Base-by-base conservation (phyloP, 208 protist species). In the Leptomonas pyrrhocoris region DNA sequence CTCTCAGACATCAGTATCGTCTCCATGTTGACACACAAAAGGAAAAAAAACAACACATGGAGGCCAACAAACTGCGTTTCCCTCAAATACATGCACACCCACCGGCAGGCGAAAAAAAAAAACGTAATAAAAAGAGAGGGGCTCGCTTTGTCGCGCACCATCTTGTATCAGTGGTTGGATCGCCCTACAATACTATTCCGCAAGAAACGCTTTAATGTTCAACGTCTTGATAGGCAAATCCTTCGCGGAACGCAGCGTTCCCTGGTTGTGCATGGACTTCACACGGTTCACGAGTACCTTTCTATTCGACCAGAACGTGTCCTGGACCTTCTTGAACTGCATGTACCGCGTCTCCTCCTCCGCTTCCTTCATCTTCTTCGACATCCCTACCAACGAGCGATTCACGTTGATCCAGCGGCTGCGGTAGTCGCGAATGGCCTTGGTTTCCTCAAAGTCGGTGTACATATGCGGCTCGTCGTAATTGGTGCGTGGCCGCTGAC, bases 381-480 rank as follows among this genome's bases (percentile, higher is more conserved):
- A 88, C 92, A 97, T 97, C 18, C 88, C 88, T 18, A 92, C 92
- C 9, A 97, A 64, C n/a, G 87, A 94, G 49, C 92, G 88, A 70
- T 97, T 93, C 36, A 91, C 88, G 74, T 97, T 97, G 67, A 97
- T 97, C 90, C 92, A 97, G 21, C 92, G 87, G 56, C 85, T 92
- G 66, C 92, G 86, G 74, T 94, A 97, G 74, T 97, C 92, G 27
- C 89, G 83, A 40, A 94, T 66, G 6, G 83, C 85, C 76, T 97
- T 97, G 51, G 77, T 91, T 74, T 97, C 88, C 68, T 97, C 92
- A 83, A 94, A 95, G 79, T 97, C 92, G 19, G 90, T 86, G 74
- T 94, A 94, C 61, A 93, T 79, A 82, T 88, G 85, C 21, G 89
- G 90, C 61, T 97, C 92, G n/a, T 97, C 92, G 74, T 89, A 97